Percentiles rank a stretch among this genome's conserved stretches.
These are phyloP conservation scores for Wallacemonas sp. DNA, from an alignment of 208 protist species.

Conservation along the genomic window DNA sequence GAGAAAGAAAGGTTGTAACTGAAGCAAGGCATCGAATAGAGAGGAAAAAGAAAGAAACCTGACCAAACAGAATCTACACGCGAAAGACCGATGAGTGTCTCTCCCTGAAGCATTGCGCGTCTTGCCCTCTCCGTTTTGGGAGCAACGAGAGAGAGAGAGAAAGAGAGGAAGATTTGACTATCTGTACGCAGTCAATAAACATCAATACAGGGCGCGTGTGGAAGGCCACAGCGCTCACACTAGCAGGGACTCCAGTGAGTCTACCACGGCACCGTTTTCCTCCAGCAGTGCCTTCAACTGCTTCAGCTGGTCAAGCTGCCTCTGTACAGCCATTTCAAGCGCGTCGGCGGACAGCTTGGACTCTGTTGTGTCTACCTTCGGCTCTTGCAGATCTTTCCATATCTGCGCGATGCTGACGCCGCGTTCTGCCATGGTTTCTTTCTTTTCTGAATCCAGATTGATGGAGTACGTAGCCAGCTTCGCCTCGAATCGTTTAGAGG, in stretches of 20 bases:
- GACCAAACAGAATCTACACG: no score
- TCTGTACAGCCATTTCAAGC: conserved; percentile 73
- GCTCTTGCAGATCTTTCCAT: conserved; percentile 67
- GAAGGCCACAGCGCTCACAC: no score
- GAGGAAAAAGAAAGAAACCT: no score
- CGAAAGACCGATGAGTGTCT: no score
- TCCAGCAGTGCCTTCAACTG: conserved; percentile 50
- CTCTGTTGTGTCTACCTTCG: conserved; percentile 37
- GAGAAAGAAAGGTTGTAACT: no score
- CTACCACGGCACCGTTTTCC: conserved; percentile 62
- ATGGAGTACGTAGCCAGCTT: conserved; percentile 68
- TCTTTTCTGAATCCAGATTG: conserved; percentile 34
- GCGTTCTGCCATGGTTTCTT: conserved; percentile 28
- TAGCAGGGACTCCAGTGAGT: conserved; percentile 54
- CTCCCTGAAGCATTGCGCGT: no score
- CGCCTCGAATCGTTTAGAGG: conserved; percentile 34
- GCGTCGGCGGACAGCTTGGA: conserved; percentile 55
- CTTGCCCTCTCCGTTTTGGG: no score
- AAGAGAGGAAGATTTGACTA: no score
- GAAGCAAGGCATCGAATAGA: no score
- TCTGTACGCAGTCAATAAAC: no score
- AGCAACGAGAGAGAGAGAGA: no score
- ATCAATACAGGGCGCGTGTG: no score
- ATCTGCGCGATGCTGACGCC: conserved; percentile 73
- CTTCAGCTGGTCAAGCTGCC: conserved; percentile 68